phyloP scores from a whole-genome alignment of 192 early-diverging fungal genomes.

The Umbelopsis sp. region DNA sequence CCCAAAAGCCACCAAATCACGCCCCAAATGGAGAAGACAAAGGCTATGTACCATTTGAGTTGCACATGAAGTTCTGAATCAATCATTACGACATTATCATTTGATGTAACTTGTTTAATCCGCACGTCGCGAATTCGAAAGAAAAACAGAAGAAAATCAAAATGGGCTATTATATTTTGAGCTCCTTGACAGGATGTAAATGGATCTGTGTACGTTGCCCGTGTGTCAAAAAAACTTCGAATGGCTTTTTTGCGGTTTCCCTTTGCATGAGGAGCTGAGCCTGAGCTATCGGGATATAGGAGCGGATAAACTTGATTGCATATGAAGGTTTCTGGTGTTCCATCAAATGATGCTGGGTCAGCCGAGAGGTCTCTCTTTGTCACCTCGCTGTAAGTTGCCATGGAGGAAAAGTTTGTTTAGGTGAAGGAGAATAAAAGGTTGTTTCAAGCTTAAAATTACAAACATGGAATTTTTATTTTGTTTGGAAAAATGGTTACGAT shows the following conservation, averaged over 20 bases:
- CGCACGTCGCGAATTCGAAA: background rate
- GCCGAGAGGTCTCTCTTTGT: background rate
- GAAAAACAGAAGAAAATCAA: slow-evolving; percentile 14
- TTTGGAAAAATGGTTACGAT: background rate
- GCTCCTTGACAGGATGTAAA: background rate
- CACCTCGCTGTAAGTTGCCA: slow-evolving; percentile 7
- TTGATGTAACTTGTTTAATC: background rate
- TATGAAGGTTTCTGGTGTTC: background rate
- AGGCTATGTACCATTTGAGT: slow-evolving; percentile 11
- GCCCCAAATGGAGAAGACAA: slow-evolving; percentile 12
- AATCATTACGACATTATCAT: background rate
- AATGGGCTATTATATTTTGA: background rate
- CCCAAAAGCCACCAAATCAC: slow-evolving; percentile 17
- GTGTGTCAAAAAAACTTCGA: background rate
- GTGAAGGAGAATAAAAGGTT: background rate
- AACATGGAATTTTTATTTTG: too few species aligned
- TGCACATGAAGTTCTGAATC: slow-evolving; percentile 6
- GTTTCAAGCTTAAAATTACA: background rate
- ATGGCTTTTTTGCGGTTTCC: background rate
- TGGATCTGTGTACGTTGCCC: background rate
- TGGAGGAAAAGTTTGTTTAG: background rate
- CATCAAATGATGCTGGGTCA: background rate
- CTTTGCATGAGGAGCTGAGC: background rate
- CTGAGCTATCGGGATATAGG: background rate
- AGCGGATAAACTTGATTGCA: slow-evolving; percentile 14